A percentile compares a stretch with the other conserved stretches of the same genome.
These are phyloP conservation scores for Sclerotinia minor DNA, from an alignment of 2,329 filamentous ascomycete species.

Conservation along the genomic window DNA sequence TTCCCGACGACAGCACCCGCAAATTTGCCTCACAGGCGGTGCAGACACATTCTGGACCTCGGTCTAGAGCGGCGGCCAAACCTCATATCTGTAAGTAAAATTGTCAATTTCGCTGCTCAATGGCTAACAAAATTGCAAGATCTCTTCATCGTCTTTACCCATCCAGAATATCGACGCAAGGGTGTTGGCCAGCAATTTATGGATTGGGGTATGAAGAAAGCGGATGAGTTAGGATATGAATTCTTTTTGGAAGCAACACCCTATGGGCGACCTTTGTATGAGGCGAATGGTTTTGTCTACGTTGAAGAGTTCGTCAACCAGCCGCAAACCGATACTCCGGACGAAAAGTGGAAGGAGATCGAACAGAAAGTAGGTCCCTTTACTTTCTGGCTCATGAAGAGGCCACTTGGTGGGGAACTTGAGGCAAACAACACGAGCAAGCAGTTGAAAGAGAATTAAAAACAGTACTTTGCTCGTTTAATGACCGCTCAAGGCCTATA, in stretches of 20 bases:
- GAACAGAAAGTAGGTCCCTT: constrained; percentile 24
- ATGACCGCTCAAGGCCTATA: neutral
- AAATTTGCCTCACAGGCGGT: constrained; percentile 19
- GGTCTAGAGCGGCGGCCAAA: constrained; percentile 8
- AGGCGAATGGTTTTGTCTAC: constrained; percentile 20
- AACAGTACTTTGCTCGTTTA: neutral
- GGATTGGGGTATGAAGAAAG: constrained; percentile 20
- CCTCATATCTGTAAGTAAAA: constrained; percentile 26
- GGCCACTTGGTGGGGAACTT: neutral
- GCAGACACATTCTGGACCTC: constrained; percentile 11
- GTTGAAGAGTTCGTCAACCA: constrained; percentile 23
- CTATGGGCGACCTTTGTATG: constrained; percentile 20
- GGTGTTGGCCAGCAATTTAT: constrained; percentile 18
- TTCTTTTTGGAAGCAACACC: constrained; percentile 24
- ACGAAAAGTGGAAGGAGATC: constrained; percentile 25
- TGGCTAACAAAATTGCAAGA: constrained; percentile 17
- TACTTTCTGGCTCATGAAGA: constrained; percentile 25
- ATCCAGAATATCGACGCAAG: constrained; percentile 26
- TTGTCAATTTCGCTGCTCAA: neutral
- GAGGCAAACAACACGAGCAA: neutral
- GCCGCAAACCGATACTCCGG: constrained; percentile 17
- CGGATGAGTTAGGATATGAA: constrained; percentile 15
- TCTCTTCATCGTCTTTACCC: constrained; percentile 23
- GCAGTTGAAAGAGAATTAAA: neutral
- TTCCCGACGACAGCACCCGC: constrained; percentile 18